Percentiles rank a stretch among this genome's conserved stretches.
These are phyloP conservation scores for Kurtzmaniella quercitrusa DNA, from an alignment of 1,139 yeast species.

Conservation along the genomic window DNA sequence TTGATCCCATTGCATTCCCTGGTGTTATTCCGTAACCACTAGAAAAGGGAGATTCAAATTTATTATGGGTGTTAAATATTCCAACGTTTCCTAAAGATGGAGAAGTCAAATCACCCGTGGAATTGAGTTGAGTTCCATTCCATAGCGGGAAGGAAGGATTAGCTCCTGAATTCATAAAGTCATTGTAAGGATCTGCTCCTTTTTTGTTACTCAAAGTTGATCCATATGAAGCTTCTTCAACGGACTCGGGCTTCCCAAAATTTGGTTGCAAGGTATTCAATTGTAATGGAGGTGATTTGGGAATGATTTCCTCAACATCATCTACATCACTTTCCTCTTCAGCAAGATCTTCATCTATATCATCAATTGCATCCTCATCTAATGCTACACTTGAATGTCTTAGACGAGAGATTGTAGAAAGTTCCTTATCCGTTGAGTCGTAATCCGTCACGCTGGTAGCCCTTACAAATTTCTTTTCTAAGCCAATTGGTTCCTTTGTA, in stretches of 20 bases:
- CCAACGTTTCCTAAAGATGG: not conserved
- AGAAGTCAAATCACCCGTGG: constrained; percentile 2
- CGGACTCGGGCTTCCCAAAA: not conserved
- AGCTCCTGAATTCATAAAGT: not conserved
- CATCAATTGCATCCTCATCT: not conserved
- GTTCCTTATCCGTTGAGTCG: constrained; percentile 12
- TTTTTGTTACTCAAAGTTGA: not conserved
- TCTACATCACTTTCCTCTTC: constrained; percentile 37
- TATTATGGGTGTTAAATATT: not conserved
- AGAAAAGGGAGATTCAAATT: constrained; percentile 5
- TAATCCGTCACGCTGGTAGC: constrained; percentile 43
- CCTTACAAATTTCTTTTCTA: constrained; percentile 21
- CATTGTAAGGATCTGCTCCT: not conserved
- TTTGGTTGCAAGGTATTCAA: constrained; percentile 16
- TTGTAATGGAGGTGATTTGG: constrained; percentile 25
- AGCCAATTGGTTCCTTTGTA: constrained; percentile 25
- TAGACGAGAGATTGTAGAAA: not conserved
- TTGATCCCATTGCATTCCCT: not conserved
- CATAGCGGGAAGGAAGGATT: not conserved
- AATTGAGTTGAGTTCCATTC: not conserved
- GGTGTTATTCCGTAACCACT: not conserved
- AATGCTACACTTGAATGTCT: constrained; percentile 13
- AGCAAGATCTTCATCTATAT: constrained; percentile 7
- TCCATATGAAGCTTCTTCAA: not conserved
- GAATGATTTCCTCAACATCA: constrained; percentile 17